Evolutionary conservation across 306 rosid genomes (phyloP).

Genomic region (Comarum palustre): DNA sequence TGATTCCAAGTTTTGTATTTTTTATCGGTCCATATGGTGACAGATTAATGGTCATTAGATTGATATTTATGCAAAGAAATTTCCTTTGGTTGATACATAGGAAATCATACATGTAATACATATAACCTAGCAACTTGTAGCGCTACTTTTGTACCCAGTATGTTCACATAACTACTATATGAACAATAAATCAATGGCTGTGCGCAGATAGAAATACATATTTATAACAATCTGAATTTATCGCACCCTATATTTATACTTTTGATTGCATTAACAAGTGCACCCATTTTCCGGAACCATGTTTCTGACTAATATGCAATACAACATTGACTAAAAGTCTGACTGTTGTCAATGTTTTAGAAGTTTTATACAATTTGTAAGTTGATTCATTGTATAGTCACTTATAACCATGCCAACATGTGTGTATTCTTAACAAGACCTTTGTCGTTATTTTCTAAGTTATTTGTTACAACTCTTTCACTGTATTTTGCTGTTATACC

Average conservation of each 20-base stretch:
- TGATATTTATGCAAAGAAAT: neutral
- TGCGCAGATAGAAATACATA: neutral
- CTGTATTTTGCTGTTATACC: constrained; percentile 5
- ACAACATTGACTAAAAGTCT: neutral
- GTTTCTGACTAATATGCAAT: neutral
- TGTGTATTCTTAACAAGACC: neutral
- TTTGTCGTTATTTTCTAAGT: neutral
- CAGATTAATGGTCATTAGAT: neutral
- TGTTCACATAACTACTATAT: neutral
- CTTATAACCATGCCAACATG: neutral
- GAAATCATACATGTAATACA: neutral
- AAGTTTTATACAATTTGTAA: neutral
- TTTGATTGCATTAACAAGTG: neutral
- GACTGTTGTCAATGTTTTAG: neutral
- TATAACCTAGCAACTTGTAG: neutral
- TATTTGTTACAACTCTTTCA: constrained; percentile 8
- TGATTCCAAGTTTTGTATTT: neutral
- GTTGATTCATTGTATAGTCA: neutral
- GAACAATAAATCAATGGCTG: neutral
- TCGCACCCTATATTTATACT: neutral
- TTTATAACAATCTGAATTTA: neutral
- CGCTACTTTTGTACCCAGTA: neutral
- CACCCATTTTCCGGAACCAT: neutral
- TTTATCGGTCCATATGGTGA: neutral
- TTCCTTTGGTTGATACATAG: neutral